A percentile compares a stretch with the other conserved stretches of the same genome.
These are phyloP conservation scores for Schoenoplectus tabernaemontani DNA, from an alignment of 202 grass and related monocot species.

Conservation along the genomic window DNA sequence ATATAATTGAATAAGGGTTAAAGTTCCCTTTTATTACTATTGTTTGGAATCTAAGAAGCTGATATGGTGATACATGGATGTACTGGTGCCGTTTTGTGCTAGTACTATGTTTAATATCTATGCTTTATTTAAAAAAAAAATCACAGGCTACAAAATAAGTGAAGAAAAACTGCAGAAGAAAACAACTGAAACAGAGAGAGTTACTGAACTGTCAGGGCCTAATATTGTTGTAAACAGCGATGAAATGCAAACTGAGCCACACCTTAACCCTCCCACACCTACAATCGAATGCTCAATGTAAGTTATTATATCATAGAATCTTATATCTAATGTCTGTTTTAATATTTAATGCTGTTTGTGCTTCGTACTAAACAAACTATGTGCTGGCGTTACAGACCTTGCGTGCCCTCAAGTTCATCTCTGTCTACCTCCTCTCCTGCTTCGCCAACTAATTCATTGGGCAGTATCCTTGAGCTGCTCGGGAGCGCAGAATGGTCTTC, in stretches of 20 bases:
- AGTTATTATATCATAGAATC: background rate
- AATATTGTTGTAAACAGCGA: background rate
- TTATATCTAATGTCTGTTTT: background rate
- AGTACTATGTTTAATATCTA: background rate
- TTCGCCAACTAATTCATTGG: background rate
- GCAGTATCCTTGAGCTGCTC: background rate
- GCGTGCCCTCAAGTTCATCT: background rate
- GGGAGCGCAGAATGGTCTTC: background rate
- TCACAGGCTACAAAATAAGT: constrained; percentile 16
- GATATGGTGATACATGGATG: background rate
- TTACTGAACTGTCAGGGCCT: background rate
- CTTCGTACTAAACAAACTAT: background rate
- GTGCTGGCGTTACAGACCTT: background rate
- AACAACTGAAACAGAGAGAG: background rate
- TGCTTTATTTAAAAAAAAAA: background rate
- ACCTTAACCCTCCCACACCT: constrained; percentile 23
- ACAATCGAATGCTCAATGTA: constrained; percentile 22
- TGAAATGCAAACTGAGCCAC: background rate
- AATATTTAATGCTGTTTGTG: background rate
- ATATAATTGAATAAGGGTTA: background rate
- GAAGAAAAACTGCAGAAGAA: constrained; percentile 26
- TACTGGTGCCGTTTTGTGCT: background rate
- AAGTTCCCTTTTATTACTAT: background rate
- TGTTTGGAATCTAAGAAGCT: background rate
- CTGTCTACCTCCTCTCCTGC: background rate